A percentile compares a stretch with the other conserved stretches of the same genome.
Conservation (phyloP, 768 basidiomycete species). For the Rhodosporidiobolus odoratus region DNA sequence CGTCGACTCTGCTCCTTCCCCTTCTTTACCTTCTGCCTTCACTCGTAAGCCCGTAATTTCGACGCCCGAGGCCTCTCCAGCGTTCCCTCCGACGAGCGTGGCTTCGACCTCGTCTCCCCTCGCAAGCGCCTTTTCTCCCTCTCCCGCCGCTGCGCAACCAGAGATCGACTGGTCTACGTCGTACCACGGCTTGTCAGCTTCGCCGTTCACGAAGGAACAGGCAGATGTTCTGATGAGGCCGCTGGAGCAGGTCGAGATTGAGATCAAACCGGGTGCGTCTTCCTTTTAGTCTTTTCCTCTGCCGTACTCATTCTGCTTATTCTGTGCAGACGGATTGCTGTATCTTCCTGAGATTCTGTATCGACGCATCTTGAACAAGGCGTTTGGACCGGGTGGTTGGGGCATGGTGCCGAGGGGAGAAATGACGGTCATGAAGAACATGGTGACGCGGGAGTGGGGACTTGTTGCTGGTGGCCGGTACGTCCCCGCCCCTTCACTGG, state of each 20-base stretch:
- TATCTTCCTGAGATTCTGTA: slow-evolving; percentile 98
- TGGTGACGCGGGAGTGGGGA: slow-evolving; percentile 90
- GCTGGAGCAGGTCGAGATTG: slow-evolving; percentile 70
- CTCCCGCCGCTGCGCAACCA: neutral
- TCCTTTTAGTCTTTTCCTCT: neutral
- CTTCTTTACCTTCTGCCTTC: neutral
- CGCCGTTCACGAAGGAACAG: slow-evolving; percentile 71
- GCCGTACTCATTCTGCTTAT: neutral
- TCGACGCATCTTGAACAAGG: slow-evolving; percentile 78
- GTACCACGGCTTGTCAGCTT: slow-evolving; percentile 70
- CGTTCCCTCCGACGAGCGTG: neutral
- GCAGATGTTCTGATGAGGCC: slow-evolving; percentile 68
- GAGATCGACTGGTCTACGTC: slow-evolving; percentile 71
- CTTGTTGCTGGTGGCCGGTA: slow-evolving; percentile 89
- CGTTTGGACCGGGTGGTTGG: slow-evolving; percentile 96
- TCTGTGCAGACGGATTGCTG: slow-evolving; percentile 68
- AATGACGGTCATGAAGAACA: slow-evolving; percentile 77
- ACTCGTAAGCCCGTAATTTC: neutral
- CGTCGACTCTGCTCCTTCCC: neutral
- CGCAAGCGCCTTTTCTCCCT: neutral
- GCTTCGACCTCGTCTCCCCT: neutral
- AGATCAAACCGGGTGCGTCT: slow-evolving; percentile 82
- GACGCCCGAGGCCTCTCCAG: neutral
- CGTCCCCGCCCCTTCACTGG: neutral
- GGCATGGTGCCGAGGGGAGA: slow-evolving; percentile 89